Evolutionary conservation across 208 protist species (phyloP), one percentile per base, ranked within the genome.

Genomic region (Vickermania spadyakhi): DNA sequence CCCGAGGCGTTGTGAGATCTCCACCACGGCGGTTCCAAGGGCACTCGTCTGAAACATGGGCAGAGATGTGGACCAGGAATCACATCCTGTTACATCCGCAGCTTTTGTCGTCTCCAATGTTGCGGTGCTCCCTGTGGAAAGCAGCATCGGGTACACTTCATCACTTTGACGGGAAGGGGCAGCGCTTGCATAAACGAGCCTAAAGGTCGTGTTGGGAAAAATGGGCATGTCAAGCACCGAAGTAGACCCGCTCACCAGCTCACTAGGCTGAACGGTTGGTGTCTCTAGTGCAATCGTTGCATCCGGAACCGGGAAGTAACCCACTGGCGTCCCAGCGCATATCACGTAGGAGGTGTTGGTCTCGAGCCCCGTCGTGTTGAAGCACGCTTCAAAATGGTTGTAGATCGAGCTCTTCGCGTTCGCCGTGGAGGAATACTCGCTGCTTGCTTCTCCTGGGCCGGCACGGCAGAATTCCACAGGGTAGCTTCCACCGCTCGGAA

Each of bases 311-410:
- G 51, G 31, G 23, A 42, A 52, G 18, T 42, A 52, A 41, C 68
- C 68, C 1, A 45, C 62, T 1, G 68, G 68, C 1, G 68, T 74
- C 3, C 58, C 61, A 18, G 62, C 64, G 27, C 68, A 74, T 18
- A 69, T 41, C 28, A 65, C 42, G 25, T 69, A 74, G 21, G 66
- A 56, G 18, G 29, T 29, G 0, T 31, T 14, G 1, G 57, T 54
- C 0, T 18, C 25, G 7, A 74, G 53, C 14, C 53, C 41, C 1
- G 1, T 28, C 1, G 68, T 69, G 26, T 25, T 2, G 22, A 69
- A 59, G 58, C 68, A 74, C 14, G 64, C 68, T 1, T 56, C 55
- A 21, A 42, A 51, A 25, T 23, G 14, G 0, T 26, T 23, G 23
- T 61, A 60, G 0, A 28, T 49, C 54, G 3, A 52, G 26, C 13